Base-by-base conservation (phyloP, 2,329 filamentous ascomycete genomes). In the Trichoderma afroharzianum region DNA sequence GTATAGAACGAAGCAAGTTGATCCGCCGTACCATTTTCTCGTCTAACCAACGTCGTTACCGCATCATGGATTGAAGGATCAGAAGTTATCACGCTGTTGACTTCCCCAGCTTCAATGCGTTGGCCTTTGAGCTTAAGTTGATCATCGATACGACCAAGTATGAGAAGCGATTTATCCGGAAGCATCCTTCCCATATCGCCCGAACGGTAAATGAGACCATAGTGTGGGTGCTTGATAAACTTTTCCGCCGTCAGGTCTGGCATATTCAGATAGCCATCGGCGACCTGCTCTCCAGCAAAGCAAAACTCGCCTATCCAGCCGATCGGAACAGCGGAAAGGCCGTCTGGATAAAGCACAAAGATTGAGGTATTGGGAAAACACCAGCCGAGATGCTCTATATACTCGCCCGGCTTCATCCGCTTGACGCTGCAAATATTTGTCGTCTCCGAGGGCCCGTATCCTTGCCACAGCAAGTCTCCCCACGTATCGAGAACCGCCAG, bases 381-480 rank as follows among this genome's bases (percentile, higher is more conserved):
- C 72, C 84, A 86, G 0, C 95, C 95, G n/a, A 97, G 89, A 75
- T 95, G 94, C 73, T 90, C 91, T 64, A 93, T 88, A 24, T 86
- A 81, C 76, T 94, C 88, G 0, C 83, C 81, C 0, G 76, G 74
- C 0, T 82, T 80, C 78, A 95, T 90, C 50, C 86, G 84, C 72
- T 90, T 91, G 9, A 95, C 87, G 0, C 92, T 94, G 80, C 93
- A 97, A 24, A 97, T 94, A 74, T 97, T 97, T 1, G 93, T 97
- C 0, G 92, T 94, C 79, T 97, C 94, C 0, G 92, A 93, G 0
- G 94, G 93, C 0, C 93, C 93, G 74, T 97, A 97, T 0, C 88
- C 94, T 83, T 96, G 92, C 78, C 90, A 94, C 0, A 97, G 83
- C 15, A 90, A 86, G 50, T 83, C 85, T 0, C 85, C 86, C 95